These are phyloP conservation scores for Austroboletus eburneus DNA, from an alignment of 768 basidiomycete species.

Conservation along the genomic window DNA sequence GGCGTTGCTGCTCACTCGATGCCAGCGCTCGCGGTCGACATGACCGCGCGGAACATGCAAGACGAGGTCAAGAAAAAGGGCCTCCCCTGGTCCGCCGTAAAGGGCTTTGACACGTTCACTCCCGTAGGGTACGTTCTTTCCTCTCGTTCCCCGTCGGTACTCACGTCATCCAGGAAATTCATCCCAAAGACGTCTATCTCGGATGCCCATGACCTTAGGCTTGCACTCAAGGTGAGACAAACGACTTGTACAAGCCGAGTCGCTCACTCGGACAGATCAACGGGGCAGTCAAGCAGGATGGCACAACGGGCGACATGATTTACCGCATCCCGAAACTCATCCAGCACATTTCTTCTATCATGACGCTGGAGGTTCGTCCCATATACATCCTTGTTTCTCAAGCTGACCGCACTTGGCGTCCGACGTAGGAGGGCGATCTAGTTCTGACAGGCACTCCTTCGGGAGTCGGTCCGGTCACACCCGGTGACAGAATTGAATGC, in stretches of 20 bases:
- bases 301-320: slow-evolving; percentile 85
- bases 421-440: slow-evolving; percentile 78
- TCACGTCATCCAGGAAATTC: slow-evolving; percentile 55
- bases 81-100: slow-evolving; percentile 95
- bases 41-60: slow-evolving; percentile 96
- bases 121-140: slow-evolving; percentile 65
- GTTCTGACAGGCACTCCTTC: slow-evolving; percentile 89
- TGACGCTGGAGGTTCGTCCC: slow-evolving; percentile 81
- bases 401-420: neutral
- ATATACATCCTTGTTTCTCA: neutral
- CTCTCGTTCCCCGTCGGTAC: neutral
- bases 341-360: slow-evolving; percentile 90
- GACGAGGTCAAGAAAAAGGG: slow-evolving; percentile 89
- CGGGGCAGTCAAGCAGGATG: slow-evolving; percentile 76
- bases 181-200: slow-evolving; percentile 67
- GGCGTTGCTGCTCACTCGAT: neutral
- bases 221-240: slow-evolving; percentile 63
- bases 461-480: slow-evolving; percentile 75
- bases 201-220: slow-evolving; percentile 71
- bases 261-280: slow-evolving; percentile 58
- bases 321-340: slow-evolving; percentile 86
- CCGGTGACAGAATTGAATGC: slow-evolving; percentile 80
- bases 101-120: slow-evolving; percentile 96
- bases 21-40: slow-evolving; percentile 82
- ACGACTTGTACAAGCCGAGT: neutral